phyloP scores from a whole-genome alignment of 371 early-diverging fungal species.

The Smittium mucronatum region DNA sequence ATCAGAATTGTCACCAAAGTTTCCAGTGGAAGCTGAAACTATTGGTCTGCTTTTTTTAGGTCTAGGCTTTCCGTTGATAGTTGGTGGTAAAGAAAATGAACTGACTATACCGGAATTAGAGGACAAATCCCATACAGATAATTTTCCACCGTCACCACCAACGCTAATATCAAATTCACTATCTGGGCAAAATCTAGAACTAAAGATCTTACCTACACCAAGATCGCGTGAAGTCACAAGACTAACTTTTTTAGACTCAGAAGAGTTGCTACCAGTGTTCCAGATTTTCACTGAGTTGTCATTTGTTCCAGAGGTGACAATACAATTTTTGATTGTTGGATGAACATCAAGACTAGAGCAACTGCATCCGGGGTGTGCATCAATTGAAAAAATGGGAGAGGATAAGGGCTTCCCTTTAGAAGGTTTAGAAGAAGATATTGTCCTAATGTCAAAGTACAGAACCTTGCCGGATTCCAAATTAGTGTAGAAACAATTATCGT shows the following conservation, averaged over 20 bases:
- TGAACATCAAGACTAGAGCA: conserved; percentile 77
- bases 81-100: conserved; percentile 13
- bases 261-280: conserved; percentile 34
- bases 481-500: conserved; percentile 58
- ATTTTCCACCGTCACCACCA: conserved; percentile 74
- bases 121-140: conserved; percentile 82
- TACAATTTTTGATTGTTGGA: conserved; percentile 51
- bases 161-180: conserved; percentile 64
- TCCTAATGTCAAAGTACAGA: conserved; percentile 73
- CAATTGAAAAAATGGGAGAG: conserved; percentile 67
- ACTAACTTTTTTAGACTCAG: conserved; percentile 53
- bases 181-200: conserved; percentile 74
- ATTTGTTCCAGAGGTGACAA: conserved; percentile 76
- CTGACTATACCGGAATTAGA: conserved; percentile 63
- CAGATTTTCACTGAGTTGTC: conserved; percentile 89
- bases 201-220: conserved; percentile 76
- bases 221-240: conserved; percentile 70
- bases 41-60: neutral
- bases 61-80: neutral
- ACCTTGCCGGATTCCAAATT: conserved; percentile 81
- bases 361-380: conserved; percentile 76
- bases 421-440: conserved; percentile 20
- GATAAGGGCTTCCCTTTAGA: neutral
- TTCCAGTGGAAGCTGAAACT: neutral
- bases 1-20: conserved; percentile 7